phyloP scores from a whole-genome alignment of 139 green algal species.

The Closterium sp. region DNA sequence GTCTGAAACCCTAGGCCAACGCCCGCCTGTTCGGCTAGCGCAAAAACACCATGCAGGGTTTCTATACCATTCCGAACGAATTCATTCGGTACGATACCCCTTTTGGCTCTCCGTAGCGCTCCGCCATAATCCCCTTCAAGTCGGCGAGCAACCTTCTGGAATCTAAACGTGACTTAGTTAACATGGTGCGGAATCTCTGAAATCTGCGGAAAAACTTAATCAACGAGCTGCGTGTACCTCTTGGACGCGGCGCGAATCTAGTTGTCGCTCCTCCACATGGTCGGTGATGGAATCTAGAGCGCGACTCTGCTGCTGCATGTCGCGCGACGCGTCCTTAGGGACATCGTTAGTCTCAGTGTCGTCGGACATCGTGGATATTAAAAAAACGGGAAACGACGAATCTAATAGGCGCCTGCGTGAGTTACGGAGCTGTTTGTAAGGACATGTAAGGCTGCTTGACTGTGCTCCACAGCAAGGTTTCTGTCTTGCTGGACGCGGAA shows the following conservation, averaged over 20 bases:
- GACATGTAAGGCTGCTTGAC: no score
- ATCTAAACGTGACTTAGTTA: background rate
- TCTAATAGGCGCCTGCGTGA: background rate
- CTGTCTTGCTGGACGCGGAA: no score
- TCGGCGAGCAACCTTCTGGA: background rate
- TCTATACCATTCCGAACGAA: background rate
- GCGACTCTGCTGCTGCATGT: slow-evolving; percentile 53
- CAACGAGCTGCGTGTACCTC: slow-evolving; percentile 16
- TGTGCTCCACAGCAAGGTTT: no score
- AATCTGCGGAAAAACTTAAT: no score
- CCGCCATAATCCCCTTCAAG: background rate
- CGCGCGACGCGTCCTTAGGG: slow-evolving; percentile 36
- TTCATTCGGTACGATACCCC: background rate
- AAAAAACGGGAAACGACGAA: background rate
- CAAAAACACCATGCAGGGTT: background rate
- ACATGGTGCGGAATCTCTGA: background rate
- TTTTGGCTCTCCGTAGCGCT: background rate
- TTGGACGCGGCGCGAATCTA: slow-evolving; percentile 42
- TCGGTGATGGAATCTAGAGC: slow-evolving; percentile 56
- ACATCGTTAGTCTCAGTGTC: slow-evolving; percentile 21
- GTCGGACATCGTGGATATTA: background rate
- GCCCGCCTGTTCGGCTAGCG: background rate
- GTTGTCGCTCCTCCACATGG: slow-evolving; percentile 51
- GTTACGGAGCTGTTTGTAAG: no score
- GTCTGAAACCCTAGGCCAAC: background rate